These are phyloP conservation scores for Phytophthora pini DNA, from an alignment of 352 stramenopile species.

Conservation along the genomic window DNA sequence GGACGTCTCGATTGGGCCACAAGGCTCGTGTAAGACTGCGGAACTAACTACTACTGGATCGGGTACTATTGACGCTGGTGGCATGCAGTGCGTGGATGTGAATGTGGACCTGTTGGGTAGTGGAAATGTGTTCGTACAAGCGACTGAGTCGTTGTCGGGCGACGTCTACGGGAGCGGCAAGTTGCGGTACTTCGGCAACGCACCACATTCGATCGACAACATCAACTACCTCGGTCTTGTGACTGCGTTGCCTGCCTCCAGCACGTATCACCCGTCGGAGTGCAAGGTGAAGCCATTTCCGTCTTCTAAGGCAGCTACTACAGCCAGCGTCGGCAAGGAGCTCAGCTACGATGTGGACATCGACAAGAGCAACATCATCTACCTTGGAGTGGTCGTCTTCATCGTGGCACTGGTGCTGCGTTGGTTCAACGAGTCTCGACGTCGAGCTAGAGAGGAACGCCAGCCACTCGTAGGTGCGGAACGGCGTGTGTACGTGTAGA, in stretches of 20 bases:
- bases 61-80: constrained; percentile 26
- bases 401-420: constrained; percentile 24
- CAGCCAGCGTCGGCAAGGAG: not conserved
- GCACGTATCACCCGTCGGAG: constrained; percentile 15
- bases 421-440: constrained; percentile 36
- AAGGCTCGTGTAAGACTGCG: constrained; percentile 17
- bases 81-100: constrained; percentile 24
- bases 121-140: constrained; percentile 34
- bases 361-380: constrained; percentile 19
- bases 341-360: constrained; percentile 7
- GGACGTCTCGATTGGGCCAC: constrained; percentile 19
- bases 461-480: constrained; percentile 20
- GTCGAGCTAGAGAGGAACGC: constrained; percentile 22
- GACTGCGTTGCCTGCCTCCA: constrained; percentile 3
- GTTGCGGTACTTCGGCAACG: constrained; percentile 19
- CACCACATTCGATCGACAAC: constrained; percentile 29
- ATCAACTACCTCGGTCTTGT: constrained; percentile 30
- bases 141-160: constrained; percentile 23
- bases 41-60: constrained; percentile 18
- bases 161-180: constrained; percentile 31
- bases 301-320: not conserved
- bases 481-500: constrained; percentile 21
- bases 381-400: constrained; percentile 20
- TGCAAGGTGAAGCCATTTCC: constrained; percentile 14
- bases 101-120: constrained; percentile 30